A percentile compares a stretch with the other conserved stretches of the same genome.
Evolutionary conservation across 371 early-diverging fungal species (phyloP).

Genomic region (Cokeromyces recurvatus): DNA sequence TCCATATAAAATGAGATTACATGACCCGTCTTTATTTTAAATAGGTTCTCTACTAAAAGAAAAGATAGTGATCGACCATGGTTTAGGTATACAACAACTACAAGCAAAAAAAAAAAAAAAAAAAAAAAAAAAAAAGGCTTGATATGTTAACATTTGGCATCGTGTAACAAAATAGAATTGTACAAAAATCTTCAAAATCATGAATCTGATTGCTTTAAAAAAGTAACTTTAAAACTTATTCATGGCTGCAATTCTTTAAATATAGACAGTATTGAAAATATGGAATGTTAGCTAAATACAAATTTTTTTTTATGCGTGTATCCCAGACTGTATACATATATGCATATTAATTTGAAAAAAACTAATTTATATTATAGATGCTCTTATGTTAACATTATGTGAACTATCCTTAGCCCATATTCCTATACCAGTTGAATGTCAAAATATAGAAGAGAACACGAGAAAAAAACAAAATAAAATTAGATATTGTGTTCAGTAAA

Average conservation of each 20-base stretch:
- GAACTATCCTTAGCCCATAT: conserved; percentile 10
- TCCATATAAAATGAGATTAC: no score
- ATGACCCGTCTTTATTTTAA: no score
- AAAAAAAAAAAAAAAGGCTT: no score
- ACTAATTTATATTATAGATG: conserved; percentile 6
- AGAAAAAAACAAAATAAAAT: not conserved
- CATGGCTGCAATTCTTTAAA: conserved; percentile 10
- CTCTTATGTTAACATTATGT: conserved; percentile 15
- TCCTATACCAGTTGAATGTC: conserved; percentile 4
- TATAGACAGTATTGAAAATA: conserved; percentile 1
- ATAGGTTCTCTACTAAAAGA: not conserved
- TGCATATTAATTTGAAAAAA: not conserved
- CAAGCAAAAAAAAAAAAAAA: no score
- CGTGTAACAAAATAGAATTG: no score
- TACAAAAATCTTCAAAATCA: conserved; percentile 7
- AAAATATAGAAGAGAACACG: not conserved
- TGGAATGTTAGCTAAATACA: conserved; percentile 17
- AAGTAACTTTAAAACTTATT: conserved; percentile 1
- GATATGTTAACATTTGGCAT: no score
- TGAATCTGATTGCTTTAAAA: conserved; percentile 19
- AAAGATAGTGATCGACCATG: conserved; percentile 14
- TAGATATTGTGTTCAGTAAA: conserved; percentile 7
- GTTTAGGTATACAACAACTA: conserved; percentile 13
- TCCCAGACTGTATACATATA: no score
- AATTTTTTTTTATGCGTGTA: no score